phyloP scores from a whole-genome alignment of 306 rosid species.

The Glycine latifolia region DNA sequence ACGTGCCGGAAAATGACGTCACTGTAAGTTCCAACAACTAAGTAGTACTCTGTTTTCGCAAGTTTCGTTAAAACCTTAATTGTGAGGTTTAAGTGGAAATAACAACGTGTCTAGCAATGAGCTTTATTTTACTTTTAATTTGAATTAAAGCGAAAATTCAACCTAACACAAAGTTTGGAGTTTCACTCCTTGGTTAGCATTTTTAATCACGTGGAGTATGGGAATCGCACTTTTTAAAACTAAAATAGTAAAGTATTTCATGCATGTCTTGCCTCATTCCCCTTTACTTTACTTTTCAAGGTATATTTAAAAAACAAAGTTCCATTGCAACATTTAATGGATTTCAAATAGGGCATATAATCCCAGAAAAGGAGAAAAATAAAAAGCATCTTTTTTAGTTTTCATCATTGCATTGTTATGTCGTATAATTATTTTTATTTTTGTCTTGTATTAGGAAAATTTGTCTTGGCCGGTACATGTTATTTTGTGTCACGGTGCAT shows the following conservation, averaged over 20 bases:
- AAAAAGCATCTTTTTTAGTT: not conserved
- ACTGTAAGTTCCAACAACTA: slow-evolving; percentile 63
- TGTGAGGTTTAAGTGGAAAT: slow-evolving; percentile 7
- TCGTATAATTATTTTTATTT: too few relatives aligned
- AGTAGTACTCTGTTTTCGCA: not conserved
- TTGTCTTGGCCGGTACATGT: not conserved
- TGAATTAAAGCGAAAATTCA: not conserved
- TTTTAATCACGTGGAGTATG: slow-evolving; percentile 44
- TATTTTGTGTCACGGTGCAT: too few relatives aligned
- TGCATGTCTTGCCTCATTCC: slow-evolving; percentile 40
- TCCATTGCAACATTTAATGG: not conserved
- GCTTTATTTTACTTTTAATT: not conserved
- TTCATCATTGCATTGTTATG: too few relatives aligned
- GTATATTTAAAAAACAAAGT: not conserved
- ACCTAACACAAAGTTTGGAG: not conserved
- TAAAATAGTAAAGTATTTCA: slow-evolving; percentile 46
- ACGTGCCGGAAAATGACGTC: slow-evolving; percentile 58
- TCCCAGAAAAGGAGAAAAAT: not conserved
- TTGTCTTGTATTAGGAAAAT: slow-evolving; percentile 16
- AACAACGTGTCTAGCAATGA: not conserved
- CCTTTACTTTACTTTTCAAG: slow-evolving; percentile 36
- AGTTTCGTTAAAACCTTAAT: not conserved
- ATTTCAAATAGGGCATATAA: slow-evolving; percentile 4
- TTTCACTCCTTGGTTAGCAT: not conserved
- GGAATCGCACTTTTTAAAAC: slow-evolving; percentile 31